These are phyloP conservation scores for Fusarium nelsonii DNA, from an alignment of 2,329 filamentous ascomycete species.

Conservation along the genomic window DNA sequence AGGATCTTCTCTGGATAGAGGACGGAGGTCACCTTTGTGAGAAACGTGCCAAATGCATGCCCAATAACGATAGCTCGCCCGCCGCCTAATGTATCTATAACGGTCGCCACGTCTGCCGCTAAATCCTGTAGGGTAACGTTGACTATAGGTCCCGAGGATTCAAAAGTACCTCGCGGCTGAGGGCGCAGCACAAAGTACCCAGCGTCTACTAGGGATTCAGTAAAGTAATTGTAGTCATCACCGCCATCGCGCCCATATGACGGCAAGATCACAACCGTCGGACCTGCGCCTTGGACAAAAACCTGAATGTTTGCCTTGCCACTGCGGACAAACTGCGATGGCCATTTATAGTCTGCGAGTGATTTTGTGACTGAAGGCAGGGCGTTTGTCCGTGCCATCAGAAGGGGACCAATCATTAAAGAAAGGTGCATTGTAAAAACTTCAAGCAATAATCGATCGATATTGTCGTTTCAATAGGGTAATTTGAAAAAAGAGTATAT, in stretches of 20 bases:
- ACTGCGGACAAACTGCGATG: neutral
- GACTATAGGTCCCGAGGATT: neutral
- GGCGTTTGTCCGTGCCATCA: too few species aligned
- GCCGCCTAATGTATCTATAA: neutral
- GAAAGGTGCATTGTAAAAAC: too few species aligned
- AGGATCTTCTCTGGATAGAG: neutral
- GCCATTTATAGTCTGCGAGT: neutral
- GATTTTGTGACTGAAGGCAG: neutral
- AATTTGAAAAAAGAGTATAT: too few species aligned
- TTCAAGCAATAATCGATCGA: too few species aligned
- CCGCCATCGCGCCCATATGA: neutral
- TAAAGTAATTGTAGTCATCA: neutral
- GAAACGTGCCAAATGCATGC: neutral
- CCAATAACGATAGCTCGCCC: neutral
- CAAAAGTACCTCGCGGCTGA: neutral
- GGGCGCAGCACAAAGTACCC: neutral
- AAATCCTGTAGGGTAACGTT: neutral
- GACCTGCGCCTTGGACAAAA: neutral
- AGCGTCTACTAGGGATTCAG: neutral
- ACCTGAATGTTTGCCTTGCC: neutral
- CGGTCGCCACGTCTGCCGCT: neutral
- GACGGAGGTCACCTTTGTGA: neutral
- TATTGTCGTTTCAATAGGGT: too few species aligned
- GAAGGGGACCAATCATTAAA: too few species aligned
- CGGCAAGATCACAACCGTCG: neutral